Base-by-base conservation (phyloP, 169 alveolate genomes). In the Plasmodium inui region DNA sequence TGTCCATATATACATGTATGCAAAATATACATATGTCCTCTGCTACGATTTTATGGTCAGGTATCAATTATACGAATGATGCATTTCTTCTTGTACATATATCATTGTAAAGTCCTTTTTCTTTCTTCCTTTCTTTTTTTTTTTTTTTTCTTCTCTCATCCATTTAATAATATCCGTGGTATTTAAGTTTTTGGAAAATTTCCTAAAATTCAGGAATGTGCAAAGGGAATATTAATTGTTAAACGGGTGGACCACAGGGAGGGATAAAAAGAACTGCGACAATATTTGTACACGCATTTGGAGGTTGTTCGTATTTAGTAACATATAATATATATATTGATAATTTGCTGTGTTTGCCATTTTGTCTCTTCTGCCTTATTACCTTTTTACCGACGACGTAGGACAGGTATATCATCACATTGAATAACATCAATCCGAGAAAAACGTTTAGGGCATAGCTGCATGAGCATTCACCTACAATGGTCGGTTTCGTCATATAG, bases 101-200 rank as follows among this genome's bases (percentile, higher is more conserved):
- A 67, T 22, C 37, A 14, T 30, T 9, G 8, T 79, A 39, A 22
- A 9, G 84, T 79, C 57, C 72, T 37, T 19, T 37, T 50, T 12
- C 34, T 10, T 28, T 78, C 57, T n/a, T 78, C 39, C 37, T 28
- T 14, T 78, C 28, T 17, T 78, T 78, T 74, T 78, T 78, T 39
- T 78, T 37, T 14, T 14, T n/a, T 78, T 74, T 78, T 78, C 19
- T 78, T 37, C 28, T 14, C 26, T 30, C 19, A 1, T 30, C 26
- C 34, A 57, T 32, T 82, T 82, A 82, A 37, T 82, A 82, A 82
- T 82, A 82, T 82, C 91, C 91, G 72, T 82, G 91, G 41, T 82
- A 55, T 67, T 57, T 82, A 34, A 82, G 76, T 82, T 82, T 82
- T 82, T 82, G 76, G 81, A 55, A 32, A 28, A 82, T 82, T 55